These are phyloP conservation scores for Trichoderma oligosporum DNA, from an alignment of 2,329 filamentous ascomycete genomes.

Conservation along the genomic window DNA sequence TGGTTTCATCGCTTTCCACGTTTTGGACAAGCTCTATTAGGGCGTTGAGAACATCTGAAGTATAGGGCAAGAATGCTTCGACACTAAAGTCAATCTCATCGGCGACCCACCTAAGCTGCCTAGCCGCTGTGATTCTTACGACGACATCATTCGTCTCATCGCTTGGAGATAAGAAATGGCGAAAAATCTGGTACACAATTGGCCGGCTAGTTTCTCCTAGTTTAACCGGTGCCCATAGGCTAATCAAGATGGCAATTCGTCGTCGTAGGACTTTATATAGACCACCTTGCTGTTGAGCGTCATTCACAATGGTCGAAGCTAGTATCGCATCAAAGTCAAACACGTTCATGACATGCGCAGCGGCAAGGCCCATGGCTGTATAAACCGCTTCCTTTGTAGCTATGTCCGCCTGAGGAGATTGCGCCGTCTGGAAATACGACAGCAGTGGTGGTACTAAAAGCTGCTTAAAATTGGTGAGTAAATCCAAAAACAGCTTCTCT, in stretches of 20 bases:
- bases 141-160: conserved; percentile 85
- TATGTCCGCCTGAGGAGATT: conserved; percentile 62
- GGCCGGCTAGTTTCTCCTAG: conserved; percentile 64
- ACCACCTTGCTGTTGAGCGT: conserved; percentile 63
- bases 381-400: conserved; percentile 92
- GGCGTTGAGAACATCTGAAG: conserved; percentile 65
- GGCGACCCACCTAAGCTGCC: conserved; percentile 74
- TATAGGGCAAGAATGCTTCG: conserved; percentile 72
- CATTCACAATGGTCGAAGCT: conserved; percentile 67
- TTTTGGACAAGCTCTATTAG: conserved; percentile 76
- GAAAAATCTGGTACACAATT: conserved; percentile 82
- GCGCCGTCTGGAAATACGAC: conserved; percentile 75
- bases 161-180: conserved; percentile 73
- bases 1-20: conserved; percentile 80
- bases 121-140: conserved; percentile 84
- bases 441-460: conserved; percentile 76
- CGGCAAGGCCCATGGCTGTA: conserved; percentile 83
- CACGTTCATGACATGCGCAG: conserved; percentile 65
- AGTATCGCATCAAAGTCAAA: conserved; percentile 85
- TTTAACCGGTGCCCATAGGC: conserved; percentile 83
- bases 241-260: conserved; percentile 81
- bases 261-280: conserved; percentile 79
- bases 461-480: conserved; percentile 83
- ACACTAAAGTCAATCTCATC: conserved; percentile 81
- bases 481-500: conserved; percentile 88